phyloP scores from a whole-genome alignment of 2,329 filamentous ascomycete species.

The Daldinia eschscholtzii region DNA sequence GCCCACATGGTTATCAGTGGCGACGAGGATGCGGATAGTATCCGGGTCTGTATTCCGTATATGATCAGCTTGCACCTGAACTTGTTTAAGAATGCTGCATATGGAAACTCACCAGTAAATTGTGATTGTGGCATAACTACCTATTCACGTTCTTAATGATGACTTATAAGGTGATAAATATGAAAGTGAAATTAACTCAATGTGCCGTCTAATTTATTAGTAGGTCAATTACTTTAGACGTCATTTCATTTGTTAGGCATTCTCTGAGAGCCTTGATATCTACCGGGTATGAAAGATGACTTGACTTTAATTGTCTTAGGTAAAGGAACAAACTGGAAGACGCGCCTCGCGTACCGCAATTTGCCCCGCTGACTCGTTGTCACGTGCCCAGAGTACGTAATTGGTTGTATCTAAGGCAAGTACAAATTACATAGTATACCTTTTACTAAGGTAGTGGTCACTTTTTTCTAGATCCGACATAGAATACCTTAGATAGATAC shows the following conservation, averaged over 20 bases:
- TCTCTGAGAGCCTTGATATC: background rate
- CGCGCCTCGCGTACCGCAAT: slow-evolving; percentile 35
- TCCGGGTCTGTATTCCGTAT: slow-evolving; percentile 63
- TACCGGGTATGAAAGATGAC: background rate
- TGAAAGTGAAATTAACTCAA: background rate
- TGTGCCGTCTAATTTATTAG: background rate
- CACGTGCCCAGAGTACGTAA: slow-evolving; percentile 30
- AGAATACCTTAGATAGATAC: background rate
- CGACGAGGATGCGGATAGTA: slow-evolving; percentile 92
- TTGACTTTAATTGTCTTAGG: slow-evolving; percentile 2
- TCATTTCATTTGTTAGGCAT: background rate
- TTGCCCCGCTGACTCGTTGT: slow-evolving; percentile 37
- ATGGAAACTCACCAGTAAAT: slow-evolving; percentile 43
- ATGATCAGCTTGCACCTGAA: slow-evolving; percentile 9
- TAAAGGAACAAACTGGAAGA: slow-evolving; percentile 9
- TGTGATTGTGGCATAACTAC: slow-evolving; percentile 45
- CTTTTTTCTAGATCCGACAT: background rate
- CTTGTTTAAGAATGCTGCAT: slow-evolving; percentile 51
- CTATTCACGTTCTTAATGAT: slow-evolving; percentile 1
- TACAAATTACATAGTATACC: background rate
- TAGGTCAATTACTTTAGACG: background rate
- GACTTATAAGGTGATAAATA: background rate
- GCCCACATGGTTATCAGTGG: slow-evolving; percentile 98
- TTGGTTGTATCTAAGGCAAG: background rate
- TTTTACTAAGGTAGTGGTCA: too few relatives aligned